Evolutionary conservation across 106 monocot species (phyloP).

Genomic region (Dioscorea alata): DNA sequence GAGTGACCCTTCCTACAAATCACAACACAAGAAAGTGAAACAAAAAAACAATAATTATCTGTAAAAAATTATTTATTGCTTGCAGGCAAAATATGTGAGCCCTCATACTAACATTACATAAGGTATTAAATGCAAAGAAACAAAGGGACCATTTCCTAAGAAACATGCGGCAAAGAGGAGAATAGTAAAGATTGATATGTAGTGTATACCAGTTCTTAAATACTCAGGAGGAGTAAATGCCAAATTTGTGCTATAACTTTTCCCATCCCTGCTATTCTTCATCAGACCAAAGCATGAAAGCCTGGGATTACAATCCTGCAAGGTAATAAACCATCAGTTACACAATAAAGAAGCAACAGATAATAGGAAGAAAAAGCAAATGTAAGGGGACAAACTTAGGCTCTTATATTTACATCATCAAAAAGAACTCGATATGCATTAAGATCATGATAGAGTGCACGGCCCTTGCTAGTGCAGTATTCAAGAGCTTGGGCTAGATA

Average conservation of each 20-base stretch:
- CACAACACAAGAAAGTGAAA: neutral
- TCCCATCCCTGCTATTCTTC: constrained; percentile 94
- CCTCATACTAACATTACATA: too few relatives aligned
- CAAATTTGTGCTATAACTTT: constrained; percentile 94
- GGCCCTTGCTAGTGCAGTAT: constrained; percentile 72
- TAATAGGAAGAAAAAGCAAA: constrained; percentile 6
- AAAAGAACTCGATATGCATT: constrained; percentile 91
- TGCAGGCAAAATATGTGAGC: too few relatives aligned
- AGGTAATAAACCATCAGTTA: constrained; percentile 13
- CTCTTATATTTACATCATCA: constrained; percentile 54
- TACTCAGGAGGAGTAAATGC: constrained; percentile 94
- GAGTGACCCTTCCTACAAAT: constrained; percentile 63
- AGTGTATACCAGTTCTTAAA: constrained; percentile 64
- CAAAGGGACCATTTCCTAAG: too few relatives aligned
- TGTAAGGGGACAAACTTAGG: too few relatives aligned
- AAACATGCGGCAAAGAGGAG: too few relatives aligned
- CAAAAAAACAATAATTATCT: too few relatives aligned
- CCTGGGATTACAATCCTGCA: constrained; percentile 81
- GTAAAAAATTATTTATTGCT: too few relatives aligned
- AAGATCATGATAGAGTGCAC: constrained; percentile 90
- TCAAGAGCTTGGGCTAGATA: constrained; percentile 80
- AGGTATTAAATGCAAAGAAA: too few relatives aligned
- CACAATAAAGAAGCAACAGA: constrained; percentile 7
- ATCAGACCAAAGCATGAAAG: constrained; percentile 91
- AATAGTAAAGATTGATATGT: too few relatives aligned